Conservation (phyloP, 306 rosid genomes). For the Medicago ruthenica region DNA sequence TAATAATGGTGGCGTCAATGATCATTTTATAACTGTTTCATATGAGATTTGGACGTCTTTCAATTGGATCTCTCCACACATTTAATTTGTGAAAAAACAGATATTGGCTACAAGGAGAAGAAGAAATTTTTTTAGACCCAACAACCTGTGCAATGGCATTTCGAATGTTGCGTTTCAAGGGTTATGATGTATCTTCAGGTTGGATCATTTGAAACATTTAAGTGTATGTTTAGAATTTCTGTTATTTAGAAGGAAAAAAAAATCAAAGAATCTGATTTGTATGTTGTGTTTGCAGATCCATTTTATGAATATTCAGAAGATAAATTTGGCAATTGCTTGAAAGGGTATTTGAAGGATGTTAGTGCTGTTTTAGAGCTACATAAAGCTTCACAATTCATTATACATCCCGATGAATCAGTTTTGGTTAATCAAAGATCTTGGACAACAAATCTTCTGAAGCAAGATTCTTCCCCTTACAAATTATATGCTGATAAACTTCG, state of each 20-base stretch:
- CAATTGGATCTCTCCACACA: neutral
- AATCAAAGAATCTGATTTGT: constrained; percentile 13
- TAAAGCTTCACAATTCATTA: constrained; percentile 70
- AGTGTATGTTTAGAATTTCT: neutral
- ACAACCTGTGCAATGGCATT: constrained; percentile 83
- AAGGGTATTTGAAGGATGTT: constrained; percentile 74
- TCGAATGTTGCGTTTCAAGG: constrained; percentile 65
- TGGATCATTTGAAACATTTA: constrained; percentile 13
- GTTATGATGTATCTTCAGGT: constrained; percentile 83
- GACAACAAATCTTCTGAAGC: constrained; percentile 63
- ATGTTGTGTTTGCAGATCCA: constrained; percentile 59
- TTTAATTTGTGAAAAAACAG: constrained; percentile 49
- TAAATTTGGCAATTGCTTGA: constrained; percentile 59
- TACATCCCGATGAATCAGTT: constrained; percentile 64
- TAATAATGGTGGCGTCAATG: no score
- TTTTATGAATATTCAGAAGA: constrained; percentile 70
- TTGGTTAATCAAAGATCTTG: constrained; percentile 58
- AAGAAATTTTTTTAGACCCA: constrained; percentile 69
- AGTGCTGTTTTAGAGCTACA: constrained; percentile 66
- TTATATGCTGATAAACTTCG: constrained; percentile 39
- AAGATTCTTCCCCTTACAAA: constrained; percentile 39
- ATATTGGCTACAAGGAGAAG: constrained; percentile 66
- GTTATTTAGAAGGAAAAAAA: neutral
- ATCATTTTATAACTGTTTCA: no score
- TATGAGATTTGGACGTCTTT: no score